A percentile compares a stretch with the other conserved stretches of the same genome.
These are phyloP conservation scores for Parastagonospora nodorum DNA, from an alignment of 2,329 filamentous ascomycete genomes.

Conservation along the genomic window DNA sequence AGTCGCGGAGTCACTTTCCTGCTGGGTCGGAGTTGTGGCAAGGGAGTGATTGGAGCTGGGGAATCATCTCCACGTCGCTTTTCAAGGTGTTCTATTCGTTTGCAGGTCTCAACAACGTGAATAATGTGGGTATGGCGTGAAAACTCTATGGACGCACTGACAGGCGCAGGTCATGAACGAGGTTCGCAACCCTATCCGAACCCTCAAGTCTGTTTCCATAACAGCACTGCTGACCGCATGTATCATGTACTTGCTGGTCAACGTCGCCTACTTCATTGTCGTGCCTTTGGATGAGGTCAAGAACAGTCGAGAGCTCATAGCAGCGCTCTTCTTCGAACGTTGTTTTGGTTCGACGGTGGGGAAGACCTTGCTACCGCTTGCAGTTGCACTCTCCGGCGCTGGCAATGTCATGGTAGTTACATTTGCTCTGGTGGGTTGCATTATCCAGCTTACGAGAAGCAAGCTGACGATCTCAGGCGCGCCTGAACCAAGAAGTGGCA, in stretches of 20 bases:
- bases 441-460: not conserved
- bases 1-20: slow-evolving; percentile 27
- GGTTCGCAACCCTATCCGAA: slow-evolving; percentile 69
- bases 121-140: slow-evolving; percentile 50
- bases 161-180: slow-evolving; percentile 64
- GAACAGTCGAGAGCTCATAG: slow-evolving; percentile 68
- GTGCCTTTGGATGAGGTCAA: slow-evolving; percentile 71
- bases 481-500: slow-evolving; percentile 74
- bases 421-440: slow-evolving; percentile 64
- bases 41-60: slow-evolving; percentile 71
- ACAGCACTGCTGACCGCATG: slow-evolving; percentile 66
- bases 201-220: slow-evolving; percentile 65
- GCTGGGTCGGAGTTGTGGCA: slow-evolving; percentile 64
- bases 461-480: slow-evolving; percentile 54
- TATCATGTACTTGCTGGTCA: slow-evolving; percentile 69
- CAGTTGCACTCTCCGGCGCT: slow-evolving; percentile 69
- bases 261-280: slow-evolving; percentile 67
- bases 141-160: not conserved
- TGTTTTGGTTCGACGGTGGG: slow-evolving; percentile 66
- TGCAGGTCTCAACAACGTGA: slow-evolving; percentile 68
- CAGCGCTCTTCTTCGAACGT: slow-evolving; percentile 68
- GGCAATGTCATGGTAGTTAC: slow-evolving; percentile 77
- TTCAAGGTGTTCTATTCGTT: slow-evolving; percentile 74
- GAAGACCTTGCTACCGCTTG: slow-evolving; percentile 62
- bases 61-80: slow-evolving; percentile 67